Base-by-base conservation (phyloP, 192 early-diverging fungal genomes). In the Backusella psychrophila region DNA sequence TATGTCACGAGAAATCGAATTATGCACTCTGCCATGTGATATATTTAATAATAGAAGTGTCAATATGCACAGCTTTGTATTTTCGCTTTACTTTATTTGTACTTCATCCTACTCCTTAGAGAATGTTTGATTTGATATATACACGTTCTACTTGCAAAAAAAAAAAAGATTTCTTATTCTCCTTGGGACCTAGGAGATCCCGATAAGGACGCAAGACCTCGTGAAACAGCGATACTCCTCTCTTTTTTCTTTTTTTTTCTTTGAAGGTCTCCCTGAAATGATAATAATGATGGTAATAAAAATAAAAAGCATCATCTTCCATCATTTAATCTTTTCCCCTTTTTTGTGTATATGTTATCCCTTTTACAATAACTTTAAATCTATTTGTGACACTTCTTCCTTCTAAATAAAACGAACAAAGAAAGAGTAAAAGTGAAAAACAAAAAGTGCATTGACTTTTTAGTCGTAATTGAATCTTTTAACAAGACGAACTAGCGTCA, bases 121-220 rank as follows among this genome's bases (percentile, higher is more conserved):
- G 38, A 44, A 44, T 44, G 38, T 7, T 44, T 44, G 26, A 71
- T 71, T 44, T 41, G 26, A 44, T 44, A 31, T 44, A 41, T 44
- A 44, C 26, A 71, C 42, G 19, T 71, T 71, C 69, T 44, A 71
- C 38, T 38, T 44, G 42, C 42, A 44, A 41, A 23, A 42, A 38
- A 71, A 71, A 35, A 68, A 68, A 68, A 31, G 23, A 6, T n/a
- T 59, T 59, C 23, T 29, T 59, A 59, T 59, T 59, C 53, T 59
- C 53, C 53, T 59, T 21, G 23, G 53, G 53, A 59, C 23, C 53
- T 26, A 59, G 53, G 53, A 29, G 23, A 59, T 29, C 56, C 56
- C 56, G 56, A 59, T 59, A 26, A 71, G 44, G 69, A 71, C 70
- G 70, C 70, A 71, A 71, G 29, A 71, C 70, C 70, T 71, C 70